Evolutionary conservation across 345 rosid genomes (phyloP).

Genomic region (Carallia brachiata): DNA sequence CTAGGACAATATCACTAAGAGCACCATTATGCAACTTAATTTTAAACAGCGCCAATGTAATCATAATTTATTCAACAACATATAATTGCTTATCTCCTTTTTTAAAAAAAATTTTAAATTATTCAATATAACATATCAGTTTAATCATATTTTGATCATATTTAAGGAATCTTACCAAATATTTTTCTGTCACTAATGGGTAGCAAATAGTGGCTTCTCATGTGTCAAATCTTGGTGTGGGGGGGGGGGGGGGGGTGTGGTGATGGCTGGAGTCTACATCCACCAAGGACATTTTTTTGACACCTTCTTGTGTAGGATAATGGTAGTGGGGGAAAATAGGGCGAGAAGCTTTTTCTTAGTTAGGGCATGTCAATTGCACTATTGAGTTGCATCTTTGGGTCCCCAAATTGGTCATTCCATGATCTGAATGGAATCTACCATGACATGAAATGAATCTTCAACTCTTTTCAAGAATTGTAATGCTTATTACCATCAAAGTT

Average conservation of each 20-base stretch:
- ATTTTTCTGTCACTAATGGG: background rate
- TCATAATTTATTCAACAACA: no score
- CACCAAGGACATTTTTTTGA: conserved; percentile 14
- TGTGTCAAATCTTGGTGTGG: conserved; percentile 30
- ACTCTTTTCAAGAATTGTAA: background rate
- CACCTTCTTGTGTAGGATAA: conserved; percentile 27
- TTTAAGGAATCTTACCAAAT: no score
- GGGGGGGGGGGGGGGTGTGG: background rate
- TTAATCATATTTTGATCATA: no score
- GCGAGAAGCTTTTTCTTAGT: conserved; percentile 15
- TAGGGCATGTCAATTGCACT: conserved; percentile 31
- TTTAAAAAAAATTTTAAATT: no score
- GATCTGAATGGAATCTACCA: conserved; percentile 42
- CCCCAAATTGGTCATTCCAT: conserved; percentile 29
- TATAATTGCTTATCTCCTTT: no score
- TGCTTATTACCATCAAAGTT: background rate
- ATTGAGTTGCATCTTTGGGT: conserved; percentile 16
- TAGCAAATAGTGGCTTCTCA: conserved; percentile 22
- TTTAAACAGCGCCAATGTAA: no score
- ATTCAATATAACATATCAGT: no score
- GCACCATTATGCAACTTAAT: no score
- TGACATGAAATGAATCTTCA: conserved; percentile 35
- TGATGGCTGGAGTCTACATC: conserved; percentile 26
- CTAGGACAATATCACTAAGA: conserved; percentile 4
- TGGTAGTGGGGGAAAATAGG: conserved; percentile 23